Percentiles rank a stretch among this genome's conserved stretches.
Evolutionary conservation across 129 eudicot species (phyloP).

Genomic region (Tanacetum coccineum): DNA sequence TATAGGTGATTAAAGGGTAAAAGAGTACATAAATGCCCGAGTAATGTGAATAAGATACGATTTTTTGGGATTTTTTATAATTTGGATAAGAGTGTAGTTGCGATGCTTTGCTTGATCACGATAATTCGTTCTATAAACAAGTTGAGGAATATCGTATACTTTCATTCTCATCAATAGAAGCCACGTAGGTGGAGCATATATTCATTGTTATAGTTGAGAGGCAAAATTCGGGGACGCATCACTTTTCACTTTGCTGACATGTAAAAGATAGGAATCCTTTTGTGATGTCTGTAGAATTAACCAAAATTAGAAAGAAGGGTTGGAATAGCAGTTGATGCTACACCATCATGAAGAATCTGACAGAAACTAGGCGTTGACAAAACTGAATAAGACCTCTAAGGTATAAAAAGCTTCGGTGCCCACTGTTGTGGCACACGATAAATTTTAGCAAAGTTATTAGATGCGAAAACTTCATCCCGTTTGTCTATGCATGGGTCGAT

Average conservation of each 20-base stretch:
- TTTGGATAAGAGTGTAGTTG: constrained; percentile 32
- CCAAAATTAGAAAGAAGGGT: constrained; percentile 8
- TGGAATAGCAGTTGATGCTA: constrained; percentile 10
- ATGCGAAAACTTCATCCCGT: no score
- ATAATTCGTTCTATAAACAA: constrained; percentile 45
- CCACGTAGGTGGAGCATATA: constrained; percentile 25
- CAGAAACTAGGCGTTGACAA: constrained; percentile 12
- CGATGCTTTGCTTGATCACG: constrained; percentile 40
- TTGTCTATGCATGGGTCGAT: background rate
- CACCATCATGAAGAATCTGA: constrained; percentile 15
- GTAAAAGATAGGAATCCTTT: constrained; percentile 24
- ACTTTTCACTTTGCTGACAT: constrained; percentile 11
- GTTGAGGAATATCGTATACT: constrained; percentile 36
- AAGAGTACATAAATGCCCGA: constrained; percentile 6
- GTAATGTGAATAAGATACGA: constrained; percentile 29
- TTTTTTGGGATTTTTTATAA: constrained; percentile 36
- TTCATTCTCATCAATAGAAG: constrained; percentile 12
- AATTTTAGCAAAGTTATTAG: background rate
- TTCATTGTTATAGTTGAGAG: constrained; percentile 30
- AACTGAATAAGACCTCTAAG: background rate
- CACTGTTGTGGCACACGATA: no score
- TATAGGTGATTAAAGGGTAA: constrained; percentile 25
- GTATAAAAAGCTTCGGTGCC: background rate
- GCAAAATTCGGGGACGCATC: constrained; percentile 14
- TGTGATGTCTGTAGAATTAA: constrained; percentile 18